Base-by-base conservation (phyloP, 306 rosid species). In the Fagus crenata region DNA sequence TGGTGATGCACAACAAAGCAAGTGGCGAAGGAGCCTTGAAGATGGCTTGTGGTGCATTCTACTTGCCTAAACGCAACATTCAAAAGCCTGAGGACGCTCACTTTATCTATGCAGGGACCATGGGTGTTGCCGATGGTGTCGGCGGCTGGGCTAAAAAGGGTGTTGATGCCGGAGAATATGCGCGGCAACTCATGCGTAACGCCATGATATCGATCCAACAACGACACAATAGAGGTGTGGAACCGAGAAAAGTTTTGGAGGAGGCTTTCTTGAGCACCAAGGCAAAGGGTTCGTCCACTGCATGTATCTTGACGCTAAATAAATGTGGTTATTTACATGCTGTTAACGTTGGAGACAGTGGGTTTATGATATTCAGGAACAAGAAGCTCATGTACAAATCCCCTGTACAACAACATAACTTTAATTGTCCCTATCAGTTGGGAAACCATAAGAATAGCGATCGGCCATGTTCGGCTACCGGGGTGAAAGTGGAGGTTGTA, bases 331-430 rank as follows among this genome's bases (percentile, higher is more conserved):
- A 32, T 0, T 22, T 83, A 33, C 58, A 35, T 18, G 32, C 72
- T 11, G 69, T 53, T 11, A 83, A 69, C 15, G 11, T 78, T 15
- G 86, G 80, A 13, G 82, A 73, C 33, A 78, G 80, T 61, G 79
- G 82, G 1, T 78, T 82, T 60, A 40, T 83, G 73, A n/a, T 83
- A 17, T 78, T 83, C 67, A 72, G 80, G 35, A 9, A 63, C 35
- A 51, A 68, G 13, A 60, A 18, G 63, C 12, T 69, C 1, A 1
- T 61, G 2, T 67, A 18, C 53, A 54, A 35, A n/a, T 83, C 86
- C 4, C 59, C 3, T 28, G 12, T 22, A 18, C 76, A 68, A 11
- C 80, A 74, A 2, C 60, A 17, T 7, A 2, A 32, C 0, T 76
- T 77, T 42, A 73, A 77, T 53, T 2, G 32, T 5, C 76, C 75